Base-by-base conservation (phyloP, 139 green algal genomes). In the Chlamydomonas schloesseri region DNA sequence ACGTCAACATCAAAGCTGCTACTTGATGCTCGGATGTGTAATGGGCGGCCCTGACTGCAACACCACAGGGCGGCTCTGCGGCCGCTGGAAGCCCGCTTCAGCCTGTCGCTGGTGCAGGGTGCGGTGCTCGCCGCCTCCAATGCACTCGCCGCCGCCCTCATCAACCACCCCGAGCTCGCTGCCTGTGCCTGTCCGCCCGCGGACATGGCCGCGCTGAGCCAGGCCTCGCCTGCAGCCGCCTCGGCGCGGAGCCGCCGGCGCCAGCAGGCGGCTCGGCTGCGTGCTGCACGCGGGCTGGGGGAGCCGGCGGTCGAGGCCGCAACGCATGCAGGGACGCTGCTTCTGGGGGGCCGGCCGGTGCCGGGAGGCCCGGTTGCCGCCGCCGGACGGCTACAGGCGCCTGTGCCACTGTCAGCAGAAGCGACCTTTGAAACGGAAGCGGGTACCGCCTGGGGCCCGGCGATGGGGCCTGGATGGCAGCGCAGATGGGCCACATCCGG, bases 91-190 rank as follows among this genome's bases (percentile, higher is more conserved):
- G 29, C 8, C 13, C 83, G 73, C n/a, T 90, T 90, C 36, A 2
- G 14, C 3, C 74, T 92, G n/a, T 18, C 24, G 21, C 37, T 86
- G 53, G 62, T 82, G 34, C 88, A 92, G 62, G 88, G 84, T 6
- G 81, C 80, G 0, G 88, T 92, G 34, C 81, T 92, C 75, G 62
- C 88, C 17, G 34, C 42, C 24, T 87, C 67, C 53, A 55, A 75
- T 14, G 60, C 74, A 23, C 68, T 89, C 36, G 85, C 85, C 1
- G 80, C 82, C 10, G 84, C 85, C 53, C 73, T 79, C 46, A 31
- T 92, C 15, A 77, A 86, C 23, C 36, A 47, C 14, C 47, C 18
- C 17, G 8, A 76, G 0, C 33, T 37, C 15, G 1, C 80, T 29
- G 65, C 9, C 28, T 91, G 88, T 29, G 65, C 9, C 33, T 81